phyloP scores from a whole-genome alignment of 2,329 filamentous ascomycete genomes.

The Tolypocladium nubicola region DNA sequence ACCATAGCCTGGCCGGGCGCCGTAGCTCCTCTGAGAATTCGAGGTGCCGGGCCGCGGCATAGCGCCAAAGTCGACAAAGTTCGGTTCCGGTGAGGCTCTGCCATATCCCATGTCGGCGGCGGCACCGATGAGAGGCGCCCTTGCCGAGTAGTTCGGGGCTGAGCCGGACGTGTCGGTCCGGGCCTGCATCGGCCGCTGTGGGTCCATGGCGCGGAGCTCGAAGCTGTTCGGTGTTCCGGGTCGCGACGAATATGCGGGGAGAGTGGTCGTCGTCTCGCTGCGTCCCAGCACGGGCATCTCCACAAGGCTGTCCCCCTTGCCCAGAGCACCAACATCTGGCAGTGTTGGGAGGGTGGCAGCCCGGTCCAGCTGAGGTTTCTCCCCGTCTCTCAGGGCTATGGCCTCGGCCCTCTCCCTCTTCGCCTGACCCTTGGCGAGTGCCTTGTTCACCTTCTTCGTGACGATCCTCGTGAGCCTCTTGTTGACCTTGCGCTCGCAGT shows the following conservation, averaged over 20 bases:
- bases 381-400: constrained; percentile 42
- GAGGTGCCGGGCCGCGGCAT: constrained; percentile 23
- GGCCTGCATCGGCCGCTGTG: constrained; percentile 36
- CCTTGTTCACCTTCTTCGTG: constrained; percentile 76
- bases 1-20: constrained; percentile 7
- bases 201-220: constrained; percentile 42
- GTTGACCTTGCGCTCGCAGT: constrained; percentile 89
- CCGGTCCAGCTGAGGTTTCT: constrained; percentile 36
- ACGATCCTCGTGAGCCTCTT: constrained; percentile 77
- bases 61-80: constrained; percentile 17
- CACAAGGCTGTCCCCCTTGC: constrained; percentile 38
- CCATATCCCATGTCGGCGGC: constrained; percentile 51
- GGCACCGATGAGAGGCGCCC: constrained; percentile 49
- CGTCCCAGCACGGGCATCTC: constrained; percentile 48
- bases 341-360: constrained; percentile 61
- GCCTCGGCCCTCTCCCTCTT: constrained; percentile 43
- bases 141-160: constrained; percentile 50
- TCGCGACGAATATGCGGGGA: constrained; percentile 52
- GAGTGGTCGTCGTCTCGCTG: constrained; percentile 49
- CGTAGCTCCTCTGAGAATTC: constrained; percentile 23
- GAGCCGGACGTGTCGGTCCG: constrained; percentile 46
- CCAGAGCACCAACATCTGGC: constrained; percentile 21
- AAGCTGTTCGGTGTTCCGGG: constrained; percentile 42
- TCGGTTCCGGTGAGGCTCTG: constrained; percentile 24
- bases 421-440: constrained; percentile 66